A percentile compares a stretch with the other conserved stretches of the same genome.
phyloP scores from a whole-genome alignment of 768 basidiomycete genomes.

The Lactarius akahatsu region DNA sequence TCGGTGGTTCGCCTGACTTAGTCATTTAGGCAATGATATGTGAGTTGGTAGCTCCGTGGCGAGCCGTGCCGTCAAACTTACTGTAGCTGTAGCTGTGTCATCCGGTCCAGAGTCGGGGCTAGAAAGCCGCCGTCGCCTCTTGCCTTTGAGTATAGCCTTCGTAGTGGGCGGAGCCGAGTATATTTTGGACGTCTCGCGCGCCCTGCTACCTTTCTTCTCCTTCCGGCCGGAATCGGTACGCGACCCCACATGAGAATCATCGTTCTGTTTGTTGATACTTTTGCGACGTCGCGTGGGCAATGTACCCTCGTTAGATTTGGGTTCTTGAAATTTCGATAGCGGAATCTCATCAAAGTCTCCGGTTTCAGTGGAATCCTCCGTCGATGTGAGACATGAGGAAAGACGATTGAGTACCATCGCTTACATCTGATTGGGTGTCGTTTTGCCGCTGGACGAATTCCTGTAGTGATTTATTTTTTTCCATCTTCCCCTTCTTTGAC shows the following conservation, averaged over 20 bases:
- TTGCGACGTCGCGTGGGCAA: neutral
- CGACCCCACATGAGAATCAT: neutral
- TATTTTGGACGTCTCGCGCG: neutral
- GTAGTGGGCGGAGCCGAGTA: neutral
- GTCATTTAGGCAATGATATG: neutral
- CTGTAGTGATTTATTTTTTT: slow-evolving; percentile 28
- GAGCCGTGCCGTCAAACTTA: neutral
- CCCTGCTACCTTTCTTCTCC: neutral
- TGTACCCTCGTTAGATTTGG: slow-evolving; percentile 2
- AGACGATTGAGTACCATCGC: neutral
- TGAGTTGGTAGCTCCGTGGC: neutral
- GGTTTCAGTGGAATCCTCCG: slow-evolving; percentile 11
- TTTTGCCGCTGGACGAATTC: slow-evolving; percentile 27
- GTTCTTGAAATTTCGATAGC: neutral
- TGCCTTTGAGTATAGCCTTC: neutral
- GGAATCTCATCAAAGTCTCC: slow-evolving; percentile 25
- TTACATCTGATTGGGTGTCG: slow-evolving; percentile 23
- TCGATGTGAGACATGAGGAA: slow-evolving; percentile 11
- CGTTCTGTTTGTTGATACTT: neutral
- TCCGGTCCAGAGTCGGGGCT: neutral
- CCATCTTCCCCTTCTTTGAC: slow-evolving; percentile 19
- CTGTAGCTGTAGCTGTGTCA: slow-evolving; percentile 2
- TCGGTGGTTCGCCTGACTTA: slow-evolving; percentile 7
- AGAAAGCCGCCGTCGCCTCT: slow-evolving; percentile 15
- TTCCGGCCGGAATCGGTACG: neutral